A percentile compares a stretch with the other conserved stretches of the same genome.
phyloP scores from a whole-genome alignment of 2,329 filamentous ascomycete genomes.

The Sarocladium kiliense region DNA sequence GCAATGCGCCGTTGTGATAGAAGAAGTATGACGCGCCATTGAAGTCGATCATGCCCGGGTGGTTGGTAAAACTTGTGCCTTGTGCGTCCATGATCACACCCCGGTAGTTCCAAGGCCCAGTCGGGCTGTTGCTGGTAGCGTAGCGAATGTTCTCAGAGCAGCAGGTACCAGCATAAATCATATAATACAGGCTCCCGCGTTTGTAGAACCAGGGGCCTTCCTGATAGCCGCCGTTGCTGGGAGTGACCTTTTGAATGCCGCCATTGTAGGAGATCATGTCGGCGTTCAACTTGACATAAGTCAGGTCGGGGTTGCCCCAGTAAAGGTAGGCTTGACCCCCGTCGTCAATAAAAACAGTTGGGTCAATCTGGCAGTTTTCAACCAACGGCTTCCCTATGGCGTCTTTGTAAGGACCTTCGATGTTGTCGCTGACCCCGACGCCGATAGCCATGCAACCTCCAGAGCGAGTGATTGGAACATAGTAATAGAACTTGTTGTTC shows the following conservation, averaged over 20 bases:
- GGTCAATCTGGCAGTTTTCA: conserved; percentile 26
- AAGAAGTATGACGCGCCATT: conserved; percentile 24
- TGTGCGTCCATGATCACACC: conserved; percentile 23
- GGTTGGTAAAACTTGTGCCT: conserved; percentile 24
- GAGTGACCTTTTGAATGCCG: conserved; percentile 15
- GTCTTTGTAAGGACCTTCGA: conserved; percentile 24
- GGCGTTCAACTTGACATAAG: conserved; percentile 27
- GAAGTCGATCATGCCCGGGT: conserved; percentile 23
- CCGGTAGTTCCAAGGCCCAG: conserved; percentile 25
- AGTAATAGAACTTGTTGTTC: conserved; percentile 29
- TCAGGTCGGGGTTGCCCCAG: conserved; percentile 27
- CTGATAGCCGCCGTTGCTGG: conserved; percentile 18
- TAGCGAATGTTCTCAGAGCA: conserved; percentile 26
- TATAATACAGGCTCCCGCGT: conserved; percentile 23
- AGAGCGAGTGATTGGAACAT: conserved; percentile 19
- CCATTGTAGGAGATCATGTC: conserved; percentile 30
- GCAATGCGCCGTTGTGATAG: conserved; percentile 27
- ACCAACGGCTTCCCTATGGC: conserved; percentile 24
- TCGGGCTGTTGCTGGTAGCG: conserved; percentile 19
- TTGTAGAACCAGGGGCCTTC: conserved; percentile 28
- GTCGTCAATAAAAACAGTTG: conserved; percentile 29
- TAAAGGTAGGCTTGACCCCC: conserved; percentile 31
- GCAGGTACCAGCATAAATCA: conserved; percentile 24
- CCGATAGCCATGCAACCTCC: conserved; percentile 22
- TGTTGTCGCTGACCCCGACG: conserved; percentile 21